Percentiles rank a stretch among this genome's conserved stretches.
Evolutionary conservation across 257 asterid species (phyloP).

Genomic region (Buddleja alternifolia): DNA sequence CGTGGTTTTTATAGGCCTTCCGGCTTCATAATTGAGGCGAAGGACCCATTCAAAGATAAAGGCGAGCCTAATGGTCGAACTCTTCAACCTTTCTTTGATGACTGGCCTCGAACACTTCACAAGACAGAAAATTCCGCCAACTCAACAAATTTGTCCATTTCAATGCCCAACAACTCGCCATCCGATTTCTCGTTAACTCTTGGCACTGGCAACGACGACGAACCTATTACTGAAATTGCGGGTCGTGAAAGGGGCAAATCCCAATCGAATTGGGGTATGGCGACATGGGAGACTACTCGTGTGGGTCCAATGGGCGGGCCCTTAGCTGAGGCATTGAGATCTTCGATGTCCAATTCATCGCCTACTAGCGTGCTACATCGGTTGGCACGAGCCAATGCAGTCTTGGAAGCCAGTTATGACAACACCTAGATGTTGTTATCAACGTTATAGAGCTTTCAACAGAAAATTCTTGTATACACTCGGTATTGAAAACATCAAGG

Average conservation of each 20-base stretch:
- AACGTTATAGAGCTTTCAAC: too few relatives aligned
- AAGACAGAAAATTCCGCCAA: conserved; percentile 38
- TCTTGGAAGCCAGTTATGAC: conserved; percentile 52
- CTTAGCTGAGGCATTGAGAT: conserved; percentile 84
- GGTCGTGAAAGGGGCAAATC: conserved; percentile 38
- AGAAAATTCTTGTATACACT: too few relatives aligned
- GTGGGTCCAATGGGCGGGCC: conserved; percentile 79
- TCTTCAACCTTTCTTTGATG: conserved; percentile 77
- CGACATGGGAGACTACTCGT: conserved; percentile 48
- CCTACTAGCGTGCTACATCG: conserved; percentile 81
- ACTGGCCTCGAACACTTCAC: conserved; percentile 72
- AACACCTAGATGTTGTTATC: conserved; percentile 31
- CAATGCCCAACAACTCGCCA: conserved; percentile 52
- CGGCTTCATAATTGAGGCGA: conserved; percentile 37
- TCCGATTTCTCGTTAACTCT: conserved; percentile 81
- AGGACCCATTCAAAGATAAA: conserved; percentile 39
- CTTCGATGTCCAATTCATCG: conserved; percentile 60
- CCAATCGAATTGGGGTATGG: conserved; percentile 41
- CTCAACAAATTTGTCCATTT: conserved; percentile 64
- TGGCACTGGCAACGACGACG: conserved; percentile 57
- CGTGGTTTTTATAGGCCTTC: conserved; percentile 48
- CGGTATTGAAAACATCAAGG: too few relatives aligned
- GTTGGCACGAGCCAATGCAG: conserved; percentile 36
- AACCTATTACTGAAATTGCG: conserved; percentile 21
- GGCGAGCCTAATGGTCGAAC: conserved; percentile 42